Evolutionary conservation across 768 basidiomycete genomes (phyloP).

Genomic region (Phaffia australis): DNA sequence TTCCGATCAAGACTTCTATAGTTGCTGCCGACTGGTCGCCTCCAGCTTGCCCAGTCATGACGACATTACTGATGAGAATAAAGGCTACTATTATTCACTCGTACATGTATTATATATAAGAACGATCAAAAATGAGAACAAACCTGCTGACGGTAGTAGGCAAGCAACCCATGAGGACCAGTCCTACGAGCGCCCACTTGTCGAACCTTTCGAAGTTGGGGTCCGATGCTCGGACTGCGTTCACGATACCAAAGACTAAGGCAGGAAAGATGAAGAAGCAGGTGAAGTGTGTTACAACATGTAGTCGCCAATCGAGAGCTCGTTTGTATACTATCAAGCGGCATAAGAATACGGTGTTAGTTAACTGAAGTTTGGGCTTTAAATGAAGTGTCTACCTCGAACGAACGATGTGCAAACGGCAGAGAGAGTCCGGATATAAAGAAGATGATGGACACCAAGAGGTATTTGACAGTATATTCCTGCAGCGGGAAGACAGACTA

Average conservation of each 20-base stretch:
- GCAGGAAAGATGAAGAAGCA: constrained; percentile 35
- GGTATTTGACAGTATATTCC: constrained; percentile 33
- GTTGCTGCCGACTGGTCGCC: constrained; percentile 36
- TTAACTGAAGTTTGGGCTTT: neutral
- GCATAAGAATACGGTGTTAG: neutral
- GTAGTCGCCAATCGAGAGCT: constrained; percentile 31
- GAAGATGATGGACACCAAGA: constrained; percentile 35
- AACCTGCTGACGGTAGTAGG: constrained; percentile 26
- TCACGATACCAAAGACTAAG: constrained; percentile 33
- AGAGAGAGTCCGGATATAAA: constrained; percentile 34
- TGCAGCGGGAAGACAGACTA: neutral
- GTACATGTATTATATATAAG: neutral
- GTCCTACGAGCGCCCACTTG: constrained; percentile 31
- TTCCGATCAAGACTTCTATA: constrained; percentile 34
- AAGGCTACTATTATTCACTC: neutral
- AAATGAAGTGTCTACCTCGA: neutral
- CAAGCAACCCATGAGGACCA: constrained; percentile 31
- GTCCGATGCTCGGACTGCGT: constrained; percentile 28
- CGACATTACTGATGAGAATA: constrained; percentile 30
- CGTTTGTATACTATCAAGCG: constrained; percentile 19
- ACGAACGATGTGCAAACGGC: constrained; percentile 26
- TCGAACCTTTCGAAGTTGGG: constrained; percentile 29
- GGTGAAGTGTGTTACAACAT: constrained; percentile 33
- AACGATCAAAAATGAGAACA: neutral
- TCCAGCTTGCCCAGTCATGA: constrained; percentile 35